A percentile compares a stretch with the other conserved stretches of the same genome.
Conservation (phyloP, 2,329 filamentous ascomycete species). For the Conoideocrella luteorostrata region DNA sequence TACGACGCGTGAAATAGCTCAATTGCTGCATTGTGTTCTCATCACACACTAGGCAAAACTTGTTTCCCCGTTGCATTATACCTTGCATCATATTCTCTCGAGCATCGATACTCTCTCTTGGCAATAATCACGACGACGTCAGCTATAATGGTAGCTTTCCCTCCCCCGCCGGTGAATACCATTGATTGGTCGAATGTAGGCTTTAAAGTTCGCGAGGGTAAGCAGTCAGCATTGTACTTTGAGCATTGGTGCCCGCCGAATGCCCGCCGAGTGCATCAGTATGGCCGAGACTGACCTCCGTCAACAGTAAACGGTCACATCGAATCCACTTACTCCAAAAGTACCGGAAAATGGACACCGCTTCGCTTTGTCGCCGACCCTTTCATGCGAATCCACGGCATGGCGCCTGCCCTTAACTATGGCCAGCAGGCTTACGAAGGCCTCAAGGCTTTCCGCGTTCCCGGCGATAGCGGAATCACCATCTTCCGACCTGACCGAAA, state of each 20-base stretch:
- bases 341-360: constrained; percentile 69
- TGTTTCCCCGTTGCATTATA: too few species aligned
- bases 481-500: constrained; percentile 88
- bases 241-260: too few species aligned
- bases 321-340: constrained; percentile 73
- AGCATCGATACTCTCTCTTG: too few species aligned
- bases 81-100: too few species aligned
- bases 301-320: constrained; percentile 85
- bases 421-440: constrained; percentile 97
- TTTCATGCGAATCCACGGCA: constrained; percentile 83
- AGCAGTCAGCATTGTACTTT: too few species aligned
- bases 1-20: too few species aligned
- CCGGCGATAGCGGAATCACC: constrained; percentile 62
- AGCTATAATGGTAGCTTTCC: constrained; percentile 50
- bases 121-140: too few species aligned
- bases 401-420: constrained; percentile 94
- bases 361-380: constrained; percentile 78
- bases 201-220: constrained; percentile 87
- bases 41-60: too few species aligned
- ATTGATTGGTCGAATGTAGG: constrained; percentile 94
- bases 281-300: background rate
- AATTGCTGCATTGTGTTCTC: too few species aligned
- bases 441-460: constrained; percentile 88
- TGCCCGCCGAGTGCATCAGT: too few species aligned
- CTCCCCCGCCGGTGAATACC: constrained; percentile 69